Evolutionary conservation across 2,329 filamentous ascomycete genomes (phyloP), one percentile per base, ranked within the genome.

Genomic region (Penicillium psychrosexuale): DNA sequence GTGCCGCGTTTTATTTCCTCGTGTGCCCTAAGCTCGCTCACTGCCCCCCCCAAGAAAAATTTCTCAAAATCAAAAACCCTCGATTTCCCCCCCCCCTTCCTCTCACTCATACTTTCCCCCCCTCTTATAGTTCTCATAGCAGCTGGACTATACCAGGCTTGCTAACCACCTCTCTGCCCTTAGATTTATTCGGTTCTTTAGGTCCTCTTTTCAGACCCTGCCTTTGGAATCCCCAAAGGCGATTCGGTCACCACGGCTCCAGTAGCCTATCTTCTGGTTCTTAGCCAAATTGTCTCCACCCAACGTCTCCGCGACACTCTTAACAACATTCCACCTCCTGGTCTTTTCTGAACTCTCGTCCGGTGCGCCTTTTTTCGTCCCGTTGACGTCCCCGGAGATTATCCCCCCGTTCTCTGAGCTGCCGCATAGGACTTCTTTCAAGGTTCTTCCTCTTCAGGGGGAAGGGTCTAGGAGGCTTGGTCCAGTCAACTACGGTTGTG

Each of bases 381-480:
- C 63, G 52, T 64, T 71, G 64, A 70, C 71, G 62, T 65, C 68
- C 63, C 65, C 65, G 60, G 64, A 74, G 72, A 65, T 82, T 81
- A 76, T 82, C 79, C 74, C 78, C 83, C 75, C 77, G 83, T 78
- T 78, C 79, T 77, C 78, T 84, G 89, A 96, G 90, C 93, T 97
- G 94, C 94, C 94, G 94, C 93, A 99, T 99, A 97, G 91, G 90
- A 95, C 89, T 87, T 85, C 85, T 87, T 87, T 85, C 85, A 84
- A 87, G 89, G 89, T 92, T 96, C 93, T 97, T 97, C 93, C 92
- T 96, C 93, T 94, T 81, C 82, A 81, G 78, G 93, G 92, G 94
- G 94, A 93, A 95, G 94, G 94, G 91, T 96, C 91, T 89, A 91
- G 89, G 88, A 93, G 91, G 88, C 90, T 90, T 91, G 89, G 91